Base-by-base conservation (phyloP, 441 rosid genomes). In the Pelargonium myrrhifolium region DNA sequence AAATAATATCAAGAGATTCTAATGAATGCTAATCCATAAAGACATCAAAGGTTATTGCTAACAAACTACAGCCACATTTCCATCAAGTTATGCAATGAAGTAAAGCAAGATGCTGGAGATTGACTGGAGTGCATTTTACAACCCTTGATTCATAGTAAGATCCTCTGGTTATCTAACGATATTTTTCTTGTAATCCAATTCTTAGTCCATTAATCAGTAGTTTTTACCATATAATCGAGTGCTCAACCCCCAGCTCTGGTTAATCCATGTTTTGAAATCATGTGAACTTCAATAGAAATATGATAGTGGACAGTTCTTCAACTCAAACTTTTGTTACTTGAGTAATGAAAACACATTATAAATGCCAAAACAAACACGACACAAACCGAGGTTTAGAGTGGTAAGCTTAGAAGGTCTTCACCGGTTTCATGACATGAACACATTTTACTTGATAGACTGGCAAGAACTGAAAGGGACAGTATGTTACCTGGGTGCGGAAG, bases 401-500 rank as follows among this genome's bases (percentile, higher is more conserved):
- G 31, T 22, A 58, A 58, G 62, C 22, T 58, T 9, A 10, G 9
- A 58, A 58, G 31, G 21, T 58, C n/a, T 3, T 40, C 45, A 40
- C 12, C 10, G 45, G 45, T 40, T 21, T 9, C 14, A 24, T 9
- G 62, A 26, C 15, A 61, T 9, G 15, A 61, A 61, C 18, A 28
- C 15, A 26, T 12, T 61, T 12, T 1, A 17, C 15, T 55, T 65
- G 18, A 4, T 22, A 53, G 20, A 65, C 64, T 6, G 2, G 37
- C n/a, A 60, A 62, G 1, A 64, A 21, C 66, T 43, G 67, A 37
- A 4, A 0, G 65, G 58, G 72, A 72, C 55, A 71, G 55, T 40
- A 40, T 68, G 73, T 67, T 58, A 89, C 99, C 97, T 91, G 99
- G 17, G 61, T 22, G 45, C 96, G 89, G 58, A 94, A 91, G 65